Conservation (phyloP, 306 rosid species). For the Vicia villosa region DNA sequence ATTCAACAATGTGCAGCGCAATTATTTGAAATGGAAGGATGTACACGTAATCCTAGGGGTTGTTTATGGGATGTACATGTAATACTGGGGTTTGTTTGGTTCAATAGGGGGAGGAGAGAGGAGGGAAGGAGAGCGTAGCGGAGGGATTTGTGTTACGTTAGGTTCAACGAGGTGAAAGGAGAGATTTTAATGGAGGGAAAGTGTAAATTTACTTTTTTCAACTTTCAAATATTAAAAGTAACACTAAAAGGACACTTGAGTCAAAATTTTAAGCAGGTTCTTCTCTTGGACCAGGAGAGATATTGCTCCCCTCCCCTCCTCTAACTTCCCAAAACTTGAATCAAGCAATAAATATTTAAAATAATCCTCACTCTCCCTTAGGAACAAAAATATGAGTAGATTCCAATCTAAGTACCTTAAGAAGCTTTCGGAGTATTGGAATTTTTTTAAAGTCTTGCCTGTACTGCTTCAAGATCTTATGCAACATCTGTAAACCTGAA, state of each 20-base stretch:
- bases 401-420: slow-evolving; percentile 64
- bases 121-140: neutral
- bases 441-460: slow-evolving; percentile 92
- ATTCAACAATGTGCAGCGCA: slow-evolving; percentile 36
- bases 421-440: slow-evolving; percentile 97
- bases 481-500: slow-evolving; percentile 96
- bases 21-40: slow-evolving; percentile 23
- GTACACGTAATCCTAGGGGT: slow-evolving; percentile 3
- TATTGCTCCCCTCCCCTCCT: neutral
- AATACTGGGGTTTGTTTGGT: too few species aligned
- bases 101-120: neutral
- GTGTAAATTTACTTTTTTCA: neutral
- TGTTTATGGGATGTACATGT: too few species aligned
- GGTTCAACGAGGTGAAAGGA: neutral
- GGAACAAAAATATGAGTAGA: slow-evolving; percentile 25
- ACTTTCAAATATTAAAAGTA: neutral
- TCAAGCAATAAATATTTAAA: neutral
- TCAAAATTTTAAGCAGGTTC: neutral
- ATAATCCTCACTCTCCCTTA: neutral
- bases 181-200: neutral
- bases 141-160: neutral
- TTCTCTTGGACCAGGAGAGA: neutral
- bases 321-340: neutral
- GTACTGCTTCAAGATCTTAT: slow-evolving; percentile 87
- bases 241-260: neutral